Base-by-base conservation (phyloP, 78 protist genomes). In the Polysphondylium violaceum region DNA sequence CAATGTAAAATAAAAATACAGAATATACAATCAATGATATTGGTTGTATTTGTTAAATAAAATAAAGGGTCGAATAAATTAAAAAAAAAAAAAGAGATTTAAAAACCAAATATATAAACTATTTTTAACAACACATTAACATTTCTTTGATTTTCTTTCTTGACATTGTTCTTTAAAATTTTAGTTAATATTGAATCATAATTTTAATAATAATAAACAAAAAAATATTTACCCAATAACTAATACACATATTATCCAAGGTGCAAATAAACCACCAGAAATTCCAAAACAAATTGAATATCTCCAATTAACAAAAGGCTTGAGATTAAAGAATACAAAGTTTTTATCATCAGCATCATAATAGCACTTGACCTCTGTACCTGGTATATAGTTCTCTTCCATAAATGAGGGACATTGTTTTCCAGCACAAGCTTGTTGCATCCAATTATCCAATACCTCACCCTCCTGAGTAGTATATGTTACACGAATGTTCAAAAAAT, bases 251-350 rank as follows among this genome's bases (percentile, higher is more conserved):
- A 83, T 83, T 25, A 83, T 29, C 91, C 91, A 83, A 38, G 91
- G 91, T 25, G 73, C 79, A n/a, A 71, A 9, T 3, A 83, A 27
- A 21, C 91, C 91, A 59, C 91, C 91, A 55, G 81, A 83, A 44
- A 83, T 25, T 59, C 91, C 91, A 69, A 51, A 51, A 8, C 40
- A 25, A 9, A 83, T 59, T 9, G 51, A 27, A 11, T 83, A 83
- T 83, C 79, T 83, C 63, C n/a, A 58, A 16, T 63, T 69, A 47
- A 83, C 33, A 56, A 69, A 29, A 38, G 76, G 74, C 14, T 36
- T 25, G 1, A 40, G 35, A 19, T 83, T 72, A 59, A 83, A 83
- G 56, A 71, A 83, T 41, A 83, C 91, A 44, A 47, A 83, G 19
- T 21, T 14, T 23, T 36, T 61, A 43, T 83, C 73, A 21, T 73